Evolutionary conservation across 1,139 yeast genomes (phyloP).

Genomic region (Pichia sp.): DNA sequence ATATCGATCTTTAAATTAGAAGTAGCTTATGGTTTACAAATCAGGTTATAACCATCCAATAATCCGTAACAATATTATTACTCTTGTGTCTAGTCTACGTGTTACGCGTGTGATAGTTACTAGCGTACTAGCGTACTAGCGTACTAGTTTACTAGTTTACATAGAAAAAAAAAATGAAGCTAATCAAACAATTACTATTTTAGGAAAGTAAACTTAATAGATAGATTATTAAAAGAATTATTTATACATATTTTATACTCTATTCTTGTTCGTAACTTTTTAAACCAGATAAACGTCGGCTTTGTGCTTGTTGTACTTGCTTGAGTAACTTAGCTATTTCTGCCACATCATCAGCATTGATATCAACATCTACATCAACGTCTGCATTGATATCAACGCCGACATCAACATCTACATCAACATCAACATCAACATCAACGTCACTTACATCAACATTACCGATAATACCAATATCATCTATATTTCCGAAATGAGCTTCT

Average conservation of each 20-base stretch:
- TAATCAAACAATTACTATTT: too few species aligned
- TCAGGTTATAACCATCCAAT: too few species aligned
- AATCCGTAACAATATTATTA: too few species aligned
- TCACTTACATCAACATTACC: neutral
- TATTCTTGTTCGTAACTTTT: neutral
- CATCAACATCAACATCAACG: slow-evolving; percentile 6
- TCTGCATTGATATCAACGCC: neutral
- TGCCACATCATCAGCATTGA: slow-evolving; percentile 15
- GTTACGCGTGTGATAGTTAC: too few species aligned
- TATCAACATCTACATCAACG: slow-evolving; percentile 11
- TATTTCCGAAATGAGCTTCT: slow-evolving; percentile 2
- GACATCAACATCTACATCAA: slow-evolving; percentile 15
- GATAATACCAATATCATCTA: slow-evolving; percentile 5
- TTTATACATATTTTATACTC: neutral
- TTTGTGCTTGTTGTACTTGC: slow-evolving; percentile 17
- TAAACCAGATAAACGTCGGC: slow-evolving; percentile 2
- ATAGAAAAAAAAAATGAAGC: too few species aligned
- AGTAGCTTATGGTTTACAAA: too few species aligned
- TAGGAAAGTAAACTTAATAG: too few species aligned
- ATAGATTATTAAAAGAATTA: neutral
- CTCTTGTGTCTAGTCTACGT: too few species aligned
- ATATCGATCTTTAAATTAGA: too few species aligned
- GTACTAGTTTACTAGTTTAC: too few species aligned
- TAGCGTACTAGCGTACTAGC: too few species aligned
- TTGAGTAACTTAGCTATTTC: slow-evolving; percentile 17